Conservation (phyloP, 2,329 filamentous ascomycete genomes). For the Arthroderma sp. region DNA sequence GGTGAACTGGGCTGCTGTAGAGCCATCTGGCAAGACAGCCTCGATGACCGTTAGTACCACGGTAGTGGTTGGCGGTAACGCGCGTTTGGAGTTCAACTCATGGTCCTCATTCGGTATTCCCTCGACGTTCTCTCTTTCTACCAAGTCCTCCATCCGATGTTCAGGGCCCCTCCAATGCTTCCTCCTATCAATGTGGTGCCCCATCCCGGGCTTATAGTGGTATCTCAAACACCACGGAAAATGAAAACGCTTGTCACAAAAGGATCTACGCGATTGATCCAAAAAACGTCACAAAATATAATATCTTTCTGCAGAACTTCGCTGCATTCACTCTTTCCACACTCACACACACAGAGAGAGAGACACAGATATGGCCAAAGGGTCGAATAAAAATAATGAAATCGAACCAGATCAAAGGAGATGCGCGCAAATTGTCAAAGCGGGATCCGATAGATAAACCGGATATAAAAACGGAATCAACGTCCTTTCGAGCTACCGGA, state of each 20-base stretch:
- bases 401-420: background rate
- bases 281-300: background rate
- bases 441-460: background rate
- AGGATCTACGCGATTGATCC: background rate
- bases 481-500: background rate
- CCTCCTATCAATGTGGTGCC: background rate
- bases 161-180: background rate
- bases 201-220: background rate
- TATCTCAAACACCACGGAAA: background rate
- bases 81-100: background rate
- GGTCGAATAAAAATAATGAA: background rate
- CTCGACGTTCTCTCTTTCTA: background rate
- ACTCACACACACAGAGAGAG: background rate
- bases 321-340: background rate
- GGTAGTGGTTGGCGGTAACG: slow-evolving; percentile 7
- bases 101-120: background rate
- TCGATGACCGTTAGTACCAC: slow-evolving; percentile 17
- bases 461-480: background rate
- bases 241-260: background rate
- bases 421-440: background rate
- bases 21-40: slow-evolving; percentile 17
- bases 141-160: background rate
- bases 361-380: background rate
- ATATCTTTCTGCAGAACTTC: background rate
- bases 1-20: slow-evolving; percentile 16